Evolutionary conservation across 2,329 filamentous ascomycete species (phyloP).

Genomic region (Trichoderma sp.): DNA sequence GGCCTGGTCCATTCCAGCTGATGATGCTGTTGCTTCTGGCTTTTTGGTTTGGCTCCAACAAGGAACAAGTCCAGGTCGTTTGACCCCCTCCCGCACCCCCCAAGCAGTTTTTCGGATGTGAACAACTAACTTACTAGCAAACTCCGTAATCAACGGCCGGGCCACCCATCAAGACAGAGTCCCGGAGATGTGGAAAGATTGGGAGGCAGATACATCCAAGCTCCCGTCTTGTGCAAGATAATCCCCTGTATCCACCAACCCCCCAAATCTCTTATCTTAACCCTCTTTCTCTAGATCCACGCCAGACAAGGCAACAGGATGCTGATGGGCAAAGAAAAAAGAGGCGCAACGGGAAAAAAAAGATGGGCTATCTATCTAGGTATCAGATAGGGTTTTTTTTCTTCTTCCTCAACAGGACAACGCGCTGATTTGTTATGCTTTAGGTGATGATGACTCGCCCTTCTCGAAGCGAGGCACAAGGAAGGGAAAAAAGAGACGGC

Average conservation of each 20-base stretch:
- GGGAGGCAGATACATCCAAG: not conserved
- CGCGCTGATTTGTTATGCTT: not conserved
- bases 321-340: not conserved
- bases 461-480: not conserved
- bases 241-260: constrained; percentile 10
- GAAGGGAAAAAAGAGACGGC: not conserved
- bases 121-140: not conserved
- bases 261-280: constrained; percentile 17
- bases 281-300: not conserved
- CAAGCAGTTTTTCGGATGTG: not conserved
- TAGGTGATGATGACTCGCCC: not conserved
- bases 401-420: not conserved
- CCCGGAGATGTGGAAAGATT: constrained; percentile 19
- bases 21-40: constrained; percentile 1
- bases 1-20: not conserved
- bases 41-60: not conserved
- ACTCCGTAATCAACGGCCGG: not conserved
- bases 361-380: not conserved
- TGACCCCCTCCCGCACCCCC: constrained; percentile 8
- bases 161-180: not conserved
- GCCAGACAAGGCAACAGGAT: not conserved
- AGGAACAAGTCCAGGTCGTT: not conserved
- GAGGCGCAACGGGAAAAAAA: not conserved
- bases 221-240: not conserved
- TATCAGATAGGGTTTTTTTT: not conserved